These are phyloP conservation scores for Vitis rupestris DNA, from an alignment of 164 flowering plant species.

Conservation along the genomic window DNA sequence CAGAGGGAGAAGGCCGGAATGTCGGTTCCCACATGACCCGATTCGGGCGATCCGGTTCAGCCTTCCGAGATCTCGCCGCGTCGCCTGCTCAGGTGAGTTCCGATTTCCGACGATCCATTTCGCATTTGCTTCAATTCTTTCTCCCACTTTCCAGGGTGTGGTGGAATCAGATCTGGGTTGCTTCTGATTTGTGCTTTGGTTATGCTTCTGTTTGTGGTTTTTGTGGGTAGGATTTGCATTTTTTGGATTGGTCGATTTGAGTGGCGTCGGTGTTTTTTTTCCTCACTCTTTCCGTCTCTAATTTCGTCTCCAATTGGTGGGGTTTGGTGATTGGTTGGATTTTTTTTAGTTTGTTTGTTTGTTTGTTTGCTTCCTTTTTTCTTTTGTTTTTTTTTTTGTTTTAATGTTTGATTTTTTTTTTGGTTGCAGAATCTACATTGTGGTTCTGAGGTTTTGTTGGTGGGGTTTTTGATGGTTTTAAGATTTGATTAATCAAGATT, in stretches of 20 bases:
- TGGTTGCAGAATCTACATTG: conserved; percentile 10
- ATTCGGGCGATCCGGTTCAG: conserved; percentile 15
- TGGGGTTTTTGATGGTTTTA: not conserved
- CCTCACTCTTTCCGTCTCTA: too few relatives aligned
- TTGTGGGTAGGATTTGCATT: not conserved
- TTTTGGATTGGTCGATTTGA: not conserved
- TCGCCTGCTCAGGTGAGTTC: conserved; percentile 17
- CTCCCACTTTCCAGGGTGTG: not conserved
- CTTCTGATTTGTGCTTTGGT: not conserved
- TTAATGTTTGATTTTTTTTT: not conserved
- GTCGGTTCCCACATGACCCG: conserved; percentile 14
- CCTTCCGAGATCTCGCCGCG: conserved; percentile 23
- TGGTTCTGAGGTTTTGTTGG: not conserved
- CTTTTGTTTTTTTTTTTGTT: not conserved
- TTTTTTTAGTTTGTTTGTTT: too few relatives aligned
- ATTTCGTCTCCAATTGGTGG: too few relatives aligned
- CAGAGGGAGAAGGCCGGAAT: conserved; percentile 3
- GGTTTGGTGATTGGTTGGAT: not conserved
- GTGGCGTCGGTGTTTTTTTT: too few relatives aligned
- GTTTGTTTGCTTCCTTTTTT: too few relatives aligned
- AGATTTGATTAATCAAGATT: conserved; percentile 10
- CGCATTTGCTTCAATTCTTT: conserved; percentile 9
- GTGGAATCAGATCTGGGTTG: conserved; percentile 29
- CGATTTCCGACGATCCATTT: conserved; percentile 17
- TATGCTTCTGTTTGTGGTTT: too few relatives aligned